Evolutionary conservation across 306 rosid species (phyloP), one percentile per base, ranked within the genome.

Genomic region (Quercus rubra): DNA sequence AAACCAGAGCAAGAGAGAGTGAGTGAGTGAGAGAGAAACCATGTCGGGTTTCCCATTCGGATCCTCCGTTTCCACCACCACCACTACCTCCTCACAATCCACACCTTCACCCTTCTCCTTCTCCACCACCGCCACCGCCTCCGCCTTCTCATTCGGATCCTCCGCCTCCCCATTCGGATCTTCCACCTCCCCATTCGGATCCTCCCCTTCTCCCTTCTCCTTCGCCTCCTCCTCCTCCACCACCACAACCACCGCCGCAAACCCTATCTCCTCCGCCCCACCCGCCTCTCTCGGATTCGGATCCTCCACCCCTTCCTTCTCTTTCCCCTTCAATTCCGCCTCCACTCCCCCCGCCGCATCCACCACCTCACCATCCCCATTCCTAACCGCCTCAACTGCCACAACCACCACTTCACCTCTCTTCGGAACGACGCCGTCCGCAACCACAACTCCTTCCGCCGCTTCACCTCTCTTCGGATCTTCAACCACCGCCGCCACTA

Each of bases 21-120:
- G 43, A 38, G 46, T 0, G 46, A 33, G 72, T 41, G 78, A 55
- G n/a, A 68, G 41, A 63, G 71, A 28, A 31, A 85, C 78, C 79
- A 92, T 92, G 96, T 79, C 93, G 80, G 90, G 96, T 13, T 87
- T 86, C 78, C 0, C 80, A 1, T 80, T 83, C 66, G 93, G 92
- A 79, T 78, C 91, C 8, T 70, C 82, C 2, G 70, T 77, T 43
- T 64, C 81, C 21, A 11, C 79, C n/a, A 64, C 81, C 13, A 33
- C 41, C 9, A 33, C 81, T 17, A 15, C 77, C 20, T 71, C 83
- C 10, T 71, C 86, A 18, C 74, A 43, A 28, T 76, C 86, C 31
- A 17, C 89, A 3, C 54, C 82, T 49, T 49, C 54, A 17, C 71
- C 78, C 4, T 78, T 77, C 55, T 77, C 82, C 15, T 55, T 68